Evolutionary conservation across 768 basidiomycete species (phyloP).

Genomic region (Termitomyces titanicus): DNA sequence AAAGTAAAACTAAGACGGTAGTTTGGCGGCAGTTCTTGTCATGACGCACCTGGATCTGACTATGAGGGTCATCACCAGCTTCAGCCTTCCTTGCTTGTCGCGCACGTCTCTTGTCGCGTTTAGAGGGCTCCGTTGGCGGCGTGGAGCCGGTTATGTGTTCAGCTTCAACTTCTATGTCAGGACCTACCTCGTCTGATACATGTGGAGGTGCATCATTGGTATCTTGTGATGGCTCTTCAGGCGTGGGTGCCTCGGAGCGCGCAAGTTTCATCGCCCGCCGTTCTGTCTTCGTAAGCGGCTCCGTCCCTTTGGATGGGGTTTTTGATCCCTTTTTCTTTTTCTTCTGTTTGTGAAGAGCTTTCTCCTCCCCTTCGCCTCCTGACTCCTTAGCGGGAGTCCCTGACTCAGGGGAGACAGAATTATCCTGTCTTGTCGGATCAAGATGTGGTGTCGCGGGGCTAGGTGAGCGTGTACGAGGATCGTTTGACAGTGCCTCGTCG

Average conservation of each 20-base stretch:
- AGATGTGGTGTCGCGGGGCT: conserved; percentile 3
- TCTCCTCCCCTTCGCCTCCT: conserved; percentile 7
- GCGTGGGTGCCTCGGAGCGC: not conserved
- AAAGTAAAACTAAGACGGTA: conserved; percentile 8
- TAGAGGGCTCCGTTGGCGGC: conserved; percentile 38
- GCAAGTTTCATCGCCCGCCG: conserved; percentile 13
- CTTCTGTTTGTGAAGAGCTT: conserved; percentile 7
- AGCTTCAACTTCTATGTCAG: conserved; percentile 3
- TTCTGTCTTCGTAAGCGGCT: conserved; percentile 13
- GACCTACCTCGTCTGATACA: not conserved
- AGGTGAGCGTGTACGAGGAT: not conserved
- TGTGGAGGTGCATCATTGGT: not conserved
- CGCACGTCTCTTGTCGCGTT: conserved; percentile 78
- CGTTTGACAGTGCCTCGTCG: conserved; percentile 9
- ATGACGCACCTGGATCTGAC: conserved; percentile 7
- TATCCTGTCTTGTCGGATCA: not conserved
- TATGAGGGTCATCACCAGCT: conserved; percentile 26
- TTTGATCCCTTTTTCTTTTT: conserved; percentile 5
- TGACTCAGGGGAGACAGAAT: not conserved
- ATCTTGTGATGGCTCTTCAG: not conserved
- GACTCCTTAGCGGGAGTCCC: not conserved
- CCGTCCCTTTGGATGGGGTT: not conserved
- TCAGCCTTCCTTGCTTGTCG: conserved; percentile 71
- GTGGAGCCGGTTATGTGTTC: conserved; percentile 4
- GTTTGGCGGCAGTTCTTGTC: not conserved